These are phyloP conservation scores for Verticillium klebahnii DNA, from an alignment of 2,329 filamentous ascomycete species.

Conservation along the genomic window DNA sequence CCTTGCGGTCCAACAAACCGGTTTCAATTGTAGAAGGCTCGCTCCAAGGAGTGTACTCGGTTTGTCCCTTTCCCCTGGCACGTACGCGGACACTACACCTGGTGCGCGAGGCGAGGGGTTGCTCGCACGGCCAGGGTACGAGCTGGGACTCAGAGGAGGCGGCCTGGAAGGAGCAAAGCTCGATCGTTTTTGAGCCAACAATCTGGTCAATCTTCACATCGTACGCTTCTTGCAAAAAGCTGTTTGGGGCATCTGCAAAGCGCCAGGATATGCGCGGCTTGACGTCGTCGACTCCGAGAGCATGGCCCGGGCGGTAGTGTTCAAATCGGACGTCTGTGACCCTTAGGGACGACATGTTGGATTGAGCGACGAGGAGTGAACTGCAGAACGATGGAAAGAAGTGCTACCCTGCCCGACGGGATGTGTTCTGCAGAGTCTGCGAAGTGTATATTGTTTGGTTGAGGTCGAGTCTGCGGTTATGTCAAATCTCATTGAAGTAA, in stretches of 20 bases:
- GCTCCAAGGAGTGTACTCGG: conserved; percentile 19
- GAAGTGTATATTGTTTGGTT: not conserved
- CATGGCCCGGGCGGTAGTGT: conserved; percentile 25
- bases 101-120: conserved; percentile 22
- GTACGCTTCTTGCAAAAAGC: conserved; percentile 38
- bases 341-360: not conserved
- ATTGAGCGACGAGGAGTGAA: not conserved
- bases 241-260: conserved; percentile 27
- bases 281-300: conserved; percentile 37
- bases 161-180: conserved; percentile 11
- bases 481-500: not conserved
- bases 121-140: conserved; percentile 36
- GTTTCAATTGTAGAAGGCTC: conserved; percentile 25
- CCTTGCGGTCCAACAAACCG: conserved; percentile 20
- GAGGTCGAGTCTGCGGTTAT: not conserved
- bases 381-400: not conserved
- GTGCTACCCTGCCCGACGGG: not conserved
- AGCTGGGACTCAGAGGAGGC: conserved; percentile 31
- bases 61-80: conserved; percentile 18
- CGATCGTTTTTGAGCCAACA: conserved; percentile 15
- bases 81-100: conserved; percentile 25
- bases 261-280: conserved; percentile 41
- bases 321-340: conserved; percentile 23
- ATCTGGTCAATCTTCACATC: conserved; percentile 26
- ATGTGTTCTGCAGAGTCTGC: not conserved